Evolutionary conservation across 1,139 yeast genomes (phyloP).

Genomic region (Williopsis jadinii): DNA sequence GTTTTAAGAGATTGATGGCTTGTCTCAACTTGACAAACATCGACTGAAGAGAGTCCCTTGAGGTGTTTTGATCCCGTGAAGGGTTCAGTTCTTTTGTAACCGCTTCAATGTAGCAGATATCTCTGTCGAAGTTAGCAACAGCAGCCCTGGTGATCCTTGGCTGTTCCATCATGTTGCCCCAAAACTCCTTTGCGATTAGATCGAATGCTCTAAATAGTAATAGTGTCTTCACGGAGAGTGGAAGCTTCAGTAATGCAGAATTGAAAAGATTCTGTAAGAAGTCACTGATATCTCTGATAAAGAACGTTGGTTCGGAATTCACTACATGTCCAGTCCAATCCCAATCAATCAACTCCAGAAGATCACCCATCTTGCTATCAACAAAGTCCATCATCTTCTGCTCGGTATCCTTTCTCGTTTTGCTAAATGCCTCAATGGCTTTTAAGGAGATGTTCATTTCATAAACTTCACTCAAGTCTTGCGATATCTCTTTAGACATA

Average conservation of each 20-base stretch:
- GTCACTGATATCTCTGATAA: constrained; percentile 80
- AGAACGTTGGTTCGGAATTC: constrained; percentile 61
- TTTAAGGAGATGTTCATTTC: constrained; percentile 30
- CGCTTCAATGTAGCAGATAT: constrained; percentile 51
- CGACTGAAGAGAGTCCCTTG: constrained; percentile 34
- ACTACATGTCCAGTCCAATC: constrained; percentile 60
- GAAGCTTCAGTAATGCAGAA: constrained; percentile 79
- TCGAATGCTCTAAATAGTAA: constrained; percentile 84
- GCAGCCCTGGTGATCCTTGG: constrained; percentile 34
- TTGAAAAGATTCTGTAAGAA: constrained; percentile 82
- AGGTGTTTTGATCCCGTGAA: constrained; percentile 5
- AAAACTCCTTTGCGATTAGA: constrained; percentile 67
- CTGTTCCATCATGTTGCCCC: constrained; percentile 50
- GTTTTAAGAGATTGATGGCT: constrained; percentile 47
- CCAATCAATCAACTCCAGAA: constrained; percentile 80
- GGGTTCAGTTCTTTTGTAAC: constrained; percentile 39
- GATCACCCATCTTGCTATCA: constrained; percentile 70
- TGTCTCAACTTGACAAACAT: constrained; percentile 57
- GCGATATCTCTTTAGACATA: constrained; percentile 40
- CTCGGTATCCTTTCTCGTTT: constrained; percentile 71
- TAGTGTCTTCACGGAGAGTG: constrained; percentile 68
- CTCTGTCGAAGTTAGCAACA: constrained; percentile 53
- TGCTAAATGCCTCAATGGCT: constrained; percentile 49
- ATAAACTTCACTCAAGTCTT: constrained; percentile 28
- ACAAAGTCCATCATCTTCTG: constrained; percentile 73